Percentiles rank a stretch among this genome's conserved stretches.
phyloP scores from a whole-genome alignment of 768 basidiomycete species.

The Suillus cothurnatus region DNA sequence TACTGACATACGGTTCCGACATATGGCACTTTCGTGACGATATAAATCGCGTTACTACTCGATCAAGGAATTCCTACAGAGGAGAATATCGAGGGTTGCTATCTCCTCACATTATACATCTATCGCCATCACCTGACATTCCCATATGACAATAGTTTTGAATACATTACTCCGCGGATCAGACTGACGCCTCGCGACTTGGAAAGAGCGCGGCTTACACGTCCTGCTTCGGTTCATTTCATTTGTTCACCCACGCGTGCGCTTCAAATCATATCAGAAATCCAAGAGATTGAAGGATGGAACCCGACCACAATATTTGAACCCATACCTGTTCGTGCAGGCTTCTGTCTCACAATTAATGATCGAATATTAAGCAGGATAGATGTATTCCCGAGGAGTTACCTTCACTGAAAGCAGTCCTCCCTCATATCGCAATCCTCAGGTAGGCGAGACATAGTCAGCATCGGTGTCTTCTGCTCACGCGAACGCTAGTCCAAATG shows the following conservation, averaged over 20 bases:
- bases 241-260: constrained; percentile 84
- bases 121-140: not conserved
- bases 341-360: constrained; percentile 4
- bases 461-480: not conserved
- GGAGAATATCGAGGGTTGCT: constrained; percentile 72
- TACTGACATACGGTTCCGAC: constrained; percentile 64
- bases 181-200: constrained; percentile 76
- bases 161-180: constrained; percentile 73
- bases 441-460: constrained; percentile 48
- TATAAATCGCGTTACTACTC: constrained; percentile 57
- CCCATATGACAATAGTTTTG: constrained; percentile 52
- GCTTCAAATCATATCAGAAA: constrained; percentile 63
- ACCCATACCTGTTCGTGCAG: constrained; percentile 73
- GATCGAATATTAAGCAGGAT: constrained; percentile 45
- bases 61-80: constrained; percentile 71
- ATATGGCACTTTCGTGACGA: constrained; percentile 82
- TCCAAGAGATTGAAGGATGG: constrained; percentile 57
- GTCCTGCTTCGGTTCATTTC: constrained; percentile 69
- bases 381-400: constrained; percentile 81
- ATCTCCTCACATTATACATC: constrained; percentile 6
- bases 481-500: constrained; percentile 66
- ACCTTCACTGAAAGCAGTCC: constrained; percentile 58
- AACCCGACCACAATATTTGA: constrained; percentile 74
- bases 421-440: constrained; percentile 64
- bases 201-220: constrained; percentile 48